Conservation (phyloP, 2,329 filamentous ascomycete genomes). For the Zasmidium cellare region DNA sequence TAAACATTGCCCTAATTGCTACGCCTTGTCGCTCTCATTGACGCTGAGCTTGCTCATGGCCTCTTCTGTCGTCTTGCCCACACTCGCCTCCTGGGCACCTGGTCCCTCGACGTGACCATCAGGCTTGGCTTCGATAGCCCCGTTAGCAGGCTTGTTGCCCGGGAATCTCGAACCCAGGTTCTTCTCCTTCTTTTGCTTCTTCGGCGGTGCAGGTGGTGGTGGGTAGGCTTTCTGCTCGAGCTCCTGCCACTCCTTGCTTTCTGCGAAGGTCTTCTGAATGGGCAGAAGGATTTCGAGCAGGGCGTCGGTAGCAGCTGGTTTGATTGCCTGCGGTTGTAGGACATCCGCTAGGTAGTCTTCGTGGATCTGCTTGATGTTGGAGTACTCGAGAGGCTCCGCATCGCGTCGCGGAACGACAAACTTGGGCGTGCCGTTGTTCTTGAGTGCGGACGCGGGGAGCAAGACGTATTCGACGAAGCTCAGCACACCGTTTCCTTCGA, state of each 20-base stretch:
- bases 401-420: slow-evolving; percentile 69
- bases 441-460: slow-evolving; percentile 71
- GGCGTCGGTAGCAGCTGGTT: slow-evolving; percentile 75
- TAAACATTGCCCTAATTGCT: slow-evolving; percentile 14
- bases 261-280: slow-evolving; percentile 72
- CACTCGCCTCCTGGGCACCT: slow-evolving; percentile 41
- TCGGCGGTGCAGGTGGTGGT: slow-evolving; percentile 56
- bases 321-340: slow-evolving; percentile 71
- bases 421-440: slow-evolving; percentile 49
- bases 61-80: slow-evolving; percentile 42
- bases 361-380: slow-evolving; percentile 70
- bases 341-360: slow-evolving; percentile 79
- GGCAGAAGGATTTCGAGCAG: slow-evolving; percentile 74
- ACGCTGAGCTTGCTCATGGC: slow-evolving; percentile 39
- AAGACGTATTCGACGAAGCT: slow-evolving; percentile 86
- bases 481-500: slow-evolving; percentile 84
- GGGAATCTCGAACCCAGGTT: slow-evolving; percentile 70
- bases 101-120: slow-evolving; percentile 49
- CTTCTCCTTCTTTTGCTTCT: slow-evolving; percentile 73
- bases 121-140: slow-evolving; percentile 43
- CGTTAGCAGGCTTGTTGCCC: slow-evolving; percentile 36
- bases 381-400: slow-evolving; percentile 76
- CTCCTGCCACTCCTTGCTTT: slow-evolving; percentile 76
- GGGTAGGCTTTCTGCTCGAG: slow-evolving; percentile 81
- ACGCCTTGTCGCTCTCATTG: slow-evolving; percentile 15